Conservation (phyloP, 306 rosid genomes). For the Corylus americana region DNA sequence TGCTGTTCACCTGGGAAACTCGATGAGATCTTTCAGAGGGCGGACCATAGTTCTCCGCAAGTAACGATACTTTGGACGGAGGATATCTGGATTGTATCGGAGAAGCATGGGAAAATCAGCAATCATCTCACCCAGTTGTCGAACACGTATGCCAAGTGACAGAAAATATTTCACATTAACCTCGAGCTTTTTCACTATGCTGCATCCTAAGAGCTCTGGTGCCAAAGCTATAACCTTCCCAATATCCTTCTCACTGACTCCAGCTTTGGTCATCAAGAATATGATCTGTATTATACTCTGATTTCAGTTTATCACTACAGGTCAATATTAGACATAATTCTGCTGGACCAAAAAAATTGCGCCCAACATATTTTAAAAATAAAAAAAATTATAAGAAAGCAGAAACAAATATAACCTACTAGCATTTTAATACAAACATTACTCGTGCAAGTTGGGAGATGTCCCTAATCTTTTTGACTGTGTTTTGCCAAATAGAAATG, state of each 20-base stretch:
- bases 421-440: conserved; percentile 4
- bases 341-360: background rate
- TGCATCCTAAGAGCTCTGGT: conserved; percentile 91
- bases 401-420: conserved; percentile 7
- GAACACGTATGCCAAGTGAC: conserved; percentile 72
- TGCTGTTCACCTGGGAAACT: conserved; percentile 77
- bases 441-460: background rate
- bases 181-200: conserved; percentile 78
- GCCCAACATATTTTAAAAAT: background rate
- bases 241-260: conserved; percentile 69
- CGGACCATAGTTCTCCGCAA: conserved; percentile 83
- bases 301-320: conserved; percentile 29
- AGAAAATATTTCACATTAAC: conserved; percentile 68
- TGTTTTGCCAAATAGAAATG: background rate
- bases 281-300: conserved; percentile 58
- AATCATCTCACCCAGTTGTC: conserved; percentile 77
- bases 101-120: conserved; percentile 91
- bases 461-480: conserved; percentile 7
- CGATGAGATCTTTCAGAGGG: conserved; percentile 72
- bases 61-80: conserved; percentile 79
- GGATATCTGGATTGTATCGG: conserved; percentile 68
- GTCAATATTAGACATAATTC: background rate
- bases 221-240: conserved; percentile 81
- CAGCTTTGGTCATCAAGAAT: conserved; percentile 86
- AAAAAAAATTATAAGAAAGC: background rate